Conservation (phyloP, 129 eudicot genomes). For the Lactuca saligna region DNA sequence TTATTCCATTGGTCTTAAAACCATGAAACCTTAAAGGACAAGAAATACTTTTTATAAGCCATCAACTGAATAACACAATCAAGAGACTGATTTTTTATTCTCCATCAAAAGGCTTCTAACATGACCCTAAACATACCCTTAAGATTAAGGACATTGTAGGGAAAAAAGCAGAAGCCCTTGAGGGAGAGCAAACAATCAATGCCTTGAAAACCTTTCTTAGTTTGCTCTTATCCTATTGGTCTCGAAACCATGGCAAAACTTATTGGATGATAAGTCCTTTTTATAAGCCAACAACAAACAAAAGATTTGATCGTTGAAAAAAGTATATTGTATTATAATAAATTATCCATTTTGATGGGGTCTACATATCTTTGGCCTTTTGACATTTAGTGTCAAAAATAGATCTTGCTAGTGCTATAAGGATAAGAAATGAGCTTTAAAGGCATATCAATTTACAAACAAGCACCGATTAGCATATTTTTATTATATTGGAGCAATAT, state of each 20-base stretch:
- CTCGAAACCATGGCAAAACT: slow-evolving; percentile 22
- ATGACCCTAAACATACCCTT: slow-evolving; percentile 14
- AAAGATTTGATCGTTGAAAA: slow-evolving; percentile 8
- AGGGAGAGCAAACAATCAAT: slow-evolving; percentile 40
- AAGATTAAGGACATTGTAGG: neutral
- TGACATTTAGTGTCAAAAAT: slow-evolving; percentile 36
- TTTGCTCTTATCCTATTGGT: slow-evolving; percentile 25
- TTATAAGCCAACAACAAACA: slow-evolving; percentile 32
- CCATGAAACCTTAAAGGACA: slow-evolving; percentile 18
- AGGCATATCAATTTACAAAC: slow-evolving; percentile 34
- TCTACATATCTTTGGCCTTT: slow-evolving; percentile 41
- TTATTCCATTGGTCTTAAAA: slow-evolving; percentile 16
- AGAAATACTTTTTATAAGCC: neutral
- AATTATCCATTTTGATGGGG: slow-evolving; percentile 31
- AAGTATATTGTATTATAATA: slow-evolving; percentile 14
- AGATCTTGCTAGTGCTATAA: slow-evolving; percentile 24
- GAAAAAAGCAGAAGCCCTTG: slow-evolving; percentile 34
- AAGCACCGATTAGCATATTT: slow-evolving; percentile 25
- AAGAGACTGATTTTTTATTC: slow-evolving; percentile 12
- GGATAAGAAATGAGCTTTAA: slow-evolving; percentile 28
- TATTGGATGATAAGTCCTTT: slow-evolving; percentile 43
- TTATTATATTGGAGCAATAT: slow-evolving; percentile 14
- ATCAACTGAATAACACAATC: neutral
- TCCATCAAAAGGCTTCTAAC: slow-evolving; percentile 20
- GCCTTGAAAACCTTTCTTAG: slow-evolving; percentile 28